These are phyloP conservation scores for Aspergillus sp. DNA, from an alignment of 2,329 filamentous ascomycete genomes.

Conservation along the genomic window DNA sequence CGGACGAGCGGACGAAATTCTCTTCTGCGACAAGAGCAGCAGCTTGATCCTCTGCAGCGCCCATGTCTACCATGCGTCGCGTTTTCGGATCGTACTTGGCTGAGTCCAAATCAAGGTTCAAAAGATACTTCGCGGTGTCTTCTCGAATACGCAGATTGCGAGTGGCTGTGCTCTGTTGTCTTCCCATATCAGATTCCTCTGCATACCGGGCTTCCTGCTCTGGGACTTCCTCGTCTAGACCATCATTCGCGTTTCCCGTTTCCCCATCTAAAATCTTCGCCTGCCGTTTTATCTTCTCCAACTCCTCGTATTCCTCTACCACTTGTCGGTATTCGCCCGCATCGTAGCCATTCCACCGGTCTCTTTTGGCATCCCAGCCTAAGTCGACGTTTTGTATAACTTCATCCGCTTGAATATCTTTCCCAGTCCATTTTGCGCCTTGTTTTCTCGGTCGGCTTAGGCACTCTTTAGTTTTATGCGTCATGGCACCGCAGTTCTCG, in stretches of 20 bases:
- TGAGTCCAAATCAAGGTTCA: slow-evolving; percentile 93
- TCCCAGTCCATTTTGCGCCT: slow-evolving; percentile 88
- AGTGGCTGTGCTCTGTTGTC: slow-evolving; percentile 86
- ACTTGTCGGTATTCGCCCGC: slow-evolving; percentile 79
- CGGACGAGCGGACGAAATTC: slow-evolving; percentile 82
- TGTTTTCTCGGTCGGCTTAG: slow-evolving; percentile 82
- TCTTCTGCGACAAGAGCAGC: slow-evolving; percentile 87
- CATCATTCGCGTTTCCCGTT: slow-evolving; percentile 53
- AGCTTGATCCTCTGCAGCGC: slow-evolving; percentile 75
- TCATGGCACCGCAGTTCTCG: slow-evolving; percentile 97
- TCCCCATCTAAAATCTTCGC: slow-evolving; percentile 50
- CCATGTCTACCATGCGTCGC: slow-evolving; percentile 81
- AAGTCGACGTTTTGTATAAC: slow-evolving; percentile 79
- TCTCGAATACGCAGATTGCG: slow-evolving; percentile 88
- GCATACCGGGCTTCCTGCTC: slow-evolving; percentile 67
- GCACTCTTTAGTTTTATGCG: slow-evolving; percentile 93
- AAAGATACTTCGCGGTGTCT: slow-evolving; percentile 93
- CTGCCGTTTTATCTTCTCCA: slow-evolving; percentile 70
- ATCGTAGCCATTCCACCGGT: slow-evolving; percentile 98
- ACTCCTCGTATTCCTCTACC: slow-evolving; percentile 83
- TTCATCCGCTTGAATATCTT: slow-evolving; percentile 91
- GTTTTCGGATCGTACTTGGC: slow-evolving; percentile 98
- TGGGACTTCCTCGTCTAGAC: slow-evolving; percentile 48
- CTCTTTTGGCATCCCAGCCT: slow-evolving; percentile 95
- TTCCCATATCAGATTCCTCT: slow-evolving; percentile 94